Evolutionary conservation across 2,329 filamentous ascomycete genomes (phyloP).

Genomic region (Helotiales sp.): DNA sequence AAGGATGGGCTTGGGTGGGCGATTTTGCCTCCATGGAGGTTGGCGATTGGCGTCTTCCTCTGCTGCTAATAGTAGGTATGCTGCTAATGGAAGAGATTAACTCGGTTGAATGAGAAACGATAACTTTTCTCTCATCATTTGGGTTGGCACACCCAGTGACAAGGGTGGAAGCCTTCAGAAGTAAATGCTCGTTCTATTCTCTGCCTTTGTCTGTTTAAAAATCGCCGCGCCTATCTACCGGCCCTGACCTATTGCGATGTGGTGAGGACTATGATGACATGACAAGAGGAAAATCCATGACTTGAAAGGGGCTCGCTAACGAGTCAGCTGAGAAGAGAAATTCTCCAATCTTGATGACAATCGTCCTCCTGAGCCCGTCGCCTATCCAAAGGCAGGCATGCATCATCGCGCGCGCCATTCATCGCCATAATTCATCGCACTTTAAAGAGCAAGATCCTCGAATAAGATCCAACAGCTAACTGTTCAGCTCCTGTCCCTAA

Average conservation of each 20-base stretch:
- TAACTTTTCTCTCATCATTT: background rate
- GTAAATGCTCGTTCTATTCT: background rate
- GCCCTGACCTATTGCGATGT: background rate
- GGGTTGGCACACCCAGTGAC: background rate
- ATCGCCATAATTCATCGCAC: too few species aligned
- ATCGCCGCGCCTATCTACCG: background rate
- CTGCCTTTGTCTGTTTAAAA: background rate
- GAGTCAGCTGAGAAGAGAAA: too few species aligned
- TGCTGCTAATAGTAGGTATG: background rate
- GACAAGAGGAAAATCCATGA: background rate
- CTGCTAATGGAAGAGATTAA: background rate
- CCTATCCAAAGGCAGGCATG: too few species aligned
- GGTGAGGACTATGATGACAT: background rate
- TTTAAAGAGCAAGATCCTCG: too few species aligned
- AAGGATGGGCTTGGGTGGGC: background rate
- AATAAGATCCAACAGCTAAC: too few species aligned
- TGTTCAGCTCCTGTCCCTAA: too few species aligned
- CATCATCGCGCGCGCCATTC: too few species aligned
- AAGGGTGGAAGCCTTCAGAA: background rate
- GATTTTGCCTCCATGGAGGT: background rate
- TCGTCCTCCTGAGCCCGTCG: too few species aligned
- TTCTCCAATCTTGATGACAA: too few species aligned
- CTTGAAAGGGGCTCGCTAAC: background rate
- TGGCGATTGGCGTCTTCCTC: background rate
- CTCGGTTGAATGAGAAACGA: conserved; percentile 8